phyloP scores from a whole-genome alignment of 2,329 filamentous ascomycete genomes.

The Esteya vermicola region DNA sequence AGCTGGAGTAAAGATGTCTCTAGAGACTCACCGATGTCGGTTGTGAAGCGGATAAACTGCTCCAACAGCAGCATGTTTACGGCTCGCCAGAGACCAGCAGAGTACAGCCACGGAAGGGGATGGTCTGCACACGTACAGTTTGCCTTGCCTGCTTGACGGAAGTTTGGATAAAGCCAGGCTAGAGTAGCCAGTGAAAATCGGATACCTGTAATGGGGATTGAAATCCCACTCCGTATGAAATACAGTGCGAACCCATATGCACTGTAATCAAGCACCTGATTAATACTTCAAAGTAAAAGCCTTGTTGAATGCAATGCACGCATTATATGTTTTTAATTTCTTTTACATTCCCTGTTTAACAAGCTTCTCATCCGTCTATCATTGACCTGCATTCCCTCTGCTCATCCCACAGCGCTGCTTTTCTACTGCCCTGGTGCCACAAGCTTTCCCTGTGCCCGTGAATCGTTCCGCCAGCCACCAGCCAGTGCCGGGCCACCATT shows the following conservation, averaged over 20 bases:
- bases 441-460: slow-evolving; percentile 64
- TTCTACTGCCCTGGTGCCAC: slow-evolving; percentile 55
- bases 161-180: too few relatives aligned
- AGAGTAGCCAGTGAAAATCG: too few relatives aligned
- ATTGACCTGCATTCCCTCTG: too few relatives aligned
- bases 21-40: slow-evolving; percentile 26
- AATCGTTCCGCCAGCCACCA: slow-evolving; percentile 73
- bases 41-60: slow-evolving; percentile 28
- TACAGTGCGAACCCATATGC: too few relatives aligned
- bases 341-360: background rate
- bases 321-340: background rate
- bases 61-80: slow-evolving; percentile 13
- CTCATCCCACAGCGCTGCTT: background rate
- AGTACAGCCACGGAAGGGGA: background rate
- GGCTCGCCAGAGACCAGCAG: background rate
- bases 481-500: slow-evolving; percentile 62
- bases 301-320: background rate
- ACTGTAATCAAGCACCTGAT: too few relatives aligned
- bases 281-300: too few relatives aligned
- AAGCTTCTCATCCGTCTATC: background rate
- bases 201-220: too few relatives aligned
- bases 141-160: too few relatives aligned
- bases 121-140: too few relatives aligned
- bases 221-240: too few relatives aligned
- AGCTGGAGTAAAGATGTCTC: background rate